Conservation (phyloP, 1,139 yeast genomes). For the Suhomyces coccinellae region DNA sequence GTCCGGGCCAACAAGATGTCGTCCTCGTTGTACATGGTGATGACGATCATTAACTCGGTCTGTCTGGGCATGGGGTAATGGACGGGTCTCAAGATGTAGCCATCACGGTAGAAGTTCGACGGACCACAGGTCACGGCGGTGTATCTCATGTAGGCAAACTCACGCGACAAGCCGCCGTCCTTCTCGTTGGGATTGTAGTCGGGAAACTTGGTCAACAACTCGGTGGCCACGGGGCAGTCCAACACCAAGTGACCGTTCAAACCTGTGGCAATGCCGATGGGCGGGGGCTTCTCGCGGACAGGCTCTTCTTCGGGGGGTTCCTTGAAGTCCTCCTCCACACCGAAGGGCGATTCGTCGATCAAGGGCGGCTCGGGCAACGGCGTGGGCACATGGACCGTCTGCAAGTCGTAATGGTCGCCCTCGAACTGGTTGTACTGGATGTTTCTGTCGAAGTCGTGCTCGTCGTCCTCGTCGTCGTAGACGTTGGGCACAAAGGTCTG, state of each 20-base stretch:
- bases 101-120: constrained; percentile 46
- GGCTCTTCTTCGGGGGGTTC: constrained; percentile 36
- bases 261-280: constrained; percentile 41
- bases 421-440: constrained; percentile 43
- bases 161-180: constrained; percentile 48
- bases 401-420: constrained; percentile 48
- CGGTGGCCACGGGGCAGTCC: constrained; percentile 53
- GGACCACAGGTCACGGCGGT: constrained; percentile 55
- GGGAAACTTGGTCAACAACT: constrained; percentile 44
- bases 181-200: constrained; percentile 35
- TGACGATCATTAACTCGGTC: constrained; percentile 49
- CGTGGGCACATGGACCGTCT: constrained; percentile 32
- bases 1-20: constrained; percentile 48
- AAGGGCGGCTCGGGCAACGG: constrained; percentile 5
- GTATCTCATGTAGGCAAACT: constrained; percentile 51
- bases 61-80: constrained; percentile 48
- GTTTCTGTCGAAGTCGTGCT: constrained; percentile 40
- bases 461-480: constrained; percentile 46
- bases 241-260: constrained; percentile 50
- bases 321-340: constrained; percentile 27
- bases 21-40: constrained; percentile 53
- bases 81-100: constrained; percentile 46
- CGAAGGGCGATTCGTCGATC: constrained; percentile 31
- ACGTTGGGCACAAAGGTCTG: constrained; percentile 52
- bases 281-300: constrained; percentile 34